These are phyloP conservation scores for Hypoxylon sp. DNA, from an alignment of 2,329 filamentous ascomycete genomes.

Conservation along the genomic window DNA sequence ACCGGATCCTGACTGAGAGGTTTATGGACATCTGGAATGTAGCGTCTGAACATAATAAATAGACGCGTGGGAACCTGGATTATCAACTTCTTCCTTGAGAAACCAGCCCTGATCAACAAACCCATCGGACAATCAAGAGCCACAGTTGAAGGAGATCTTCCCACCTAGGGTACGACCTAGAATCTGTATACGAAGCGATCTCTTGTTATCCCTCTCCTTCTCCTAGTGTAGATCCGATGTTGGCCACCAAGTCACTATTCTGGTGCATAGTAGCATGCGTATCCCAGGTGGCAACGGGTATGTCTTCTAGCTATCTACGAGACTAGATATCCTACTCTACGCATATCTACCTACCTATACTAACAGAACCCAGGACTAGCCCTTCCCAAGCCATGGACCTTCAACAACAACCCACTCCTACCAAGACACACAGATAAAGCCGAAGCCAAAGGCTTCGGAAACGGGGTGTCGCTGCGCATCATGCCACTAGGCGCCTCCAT, in stretches of 20 bases:
- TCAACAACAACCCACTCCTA: background rate
- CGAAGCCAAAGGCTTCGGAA: constrained; percentile 31
- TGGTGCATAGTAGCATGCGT: constrained; percentile 29
- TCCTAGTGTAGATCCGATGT: constrained; percentile 11
- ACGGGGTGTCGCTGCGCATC: constrained; percentile 43
- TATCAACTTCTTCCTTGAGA: too few species aligned
- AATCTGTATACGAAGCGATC: too few species aligned
- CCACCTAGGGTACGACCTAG: background rate
- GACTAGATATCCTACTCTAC: background rate
- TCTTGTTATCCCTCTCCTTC: background rate
- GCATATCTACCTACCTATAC: background rate
- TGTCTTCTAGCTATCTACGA: too few species aligned
- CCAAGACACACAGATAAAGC: background rate
- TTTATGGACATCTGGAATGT: too few species aligned
- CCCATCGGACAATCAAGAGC: constrained; percentile 6
- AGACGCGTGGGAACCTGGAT: too few species aligned
- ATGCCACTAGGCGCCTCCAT: constrained; percentile 53
- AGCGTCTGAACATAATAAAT: too few species aligned
- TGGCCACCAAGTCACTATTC: constrained; percentile 16
- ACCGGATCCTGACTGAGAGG: constrained; percentile 15
- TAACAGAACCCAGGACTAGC: constrained; percentile 23
- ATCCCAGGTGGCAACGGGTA: constrained; percentile 24
- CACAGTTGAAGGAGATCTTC: constrained; percentile 1
- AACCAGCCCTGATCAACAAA: too few species aligned
- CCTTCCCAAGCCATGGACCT: background rate